A percentile compares a stretch with the other conserved stretches of the same genome.
Evolutionary conservation across 1,284 basidiomycete species (phyloP).

Genomic region (Apiotrichum brassicae): DNA sequence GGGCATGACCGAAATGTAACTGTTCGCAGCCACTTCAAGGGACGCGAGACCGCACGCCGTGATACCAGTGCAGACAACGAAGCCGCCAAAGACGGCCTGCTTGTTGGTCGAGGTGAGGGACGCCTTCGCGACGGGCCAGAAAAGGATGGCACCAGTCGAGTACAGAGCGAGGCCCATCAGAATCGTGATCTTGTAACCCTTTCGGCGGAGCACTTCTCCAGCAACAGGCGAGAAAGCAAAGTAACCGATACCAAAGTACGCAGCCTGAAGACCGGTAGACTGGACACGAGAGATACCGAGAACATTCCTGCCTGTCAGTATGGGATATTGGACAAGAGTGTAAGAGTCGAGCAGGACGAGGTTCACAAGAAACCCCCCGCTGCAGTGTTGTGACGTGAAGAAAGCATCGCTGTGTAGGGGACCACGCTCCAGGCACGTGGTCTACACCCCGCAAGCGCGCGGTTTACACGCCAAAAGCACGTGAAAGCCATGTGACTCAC

Average conservation of each 20-base stretch:
- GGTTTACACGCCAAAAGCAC: too few relatives aligned
- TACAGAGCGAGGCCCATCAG: conserved; percentile 64
- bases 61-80: conserved; percentile 61
- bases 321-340: too few relatives aligned
- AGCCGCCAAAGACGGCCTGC: conserved; percentile 58
- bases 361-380: too few relatives aligned
- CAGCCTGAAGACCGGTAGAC: conserved; percentile 75
- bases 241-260: conserved; percentile 66
- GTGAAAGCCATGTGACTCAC: too few relatives aligned
- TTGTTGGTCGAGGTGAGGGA: conserved; percentile 37
- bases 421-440: too few relatives aligned
- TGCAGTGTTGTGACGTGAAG: too few relatives aligned
- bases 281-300: conserved; percentile 68
- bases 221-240: conserved; percentile 50
- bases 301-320: too few relatives aligned
- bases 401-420: too few relatives aligned
- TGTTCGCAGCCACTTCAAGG: conserved; percentile 61
- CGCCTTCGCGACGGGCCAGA: conserved; percentile 68
- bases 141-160: conserved; percentile 67
- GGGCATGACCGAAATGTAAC: conserved; percentile 59
- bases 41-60: conserved; percentile 57
- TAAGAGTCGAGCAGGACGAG: too few relatives aligned
- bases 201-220: conserved; percentile 43
- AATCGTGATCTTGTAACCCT: conserved; percentile 50
- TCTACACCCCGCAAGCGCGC: too few relatives aligned